Evolutionary conservation across 2,329 filamentous ascomycete species (phyloP).

Genomic region (Mollisiaceae sp.): DNA sequence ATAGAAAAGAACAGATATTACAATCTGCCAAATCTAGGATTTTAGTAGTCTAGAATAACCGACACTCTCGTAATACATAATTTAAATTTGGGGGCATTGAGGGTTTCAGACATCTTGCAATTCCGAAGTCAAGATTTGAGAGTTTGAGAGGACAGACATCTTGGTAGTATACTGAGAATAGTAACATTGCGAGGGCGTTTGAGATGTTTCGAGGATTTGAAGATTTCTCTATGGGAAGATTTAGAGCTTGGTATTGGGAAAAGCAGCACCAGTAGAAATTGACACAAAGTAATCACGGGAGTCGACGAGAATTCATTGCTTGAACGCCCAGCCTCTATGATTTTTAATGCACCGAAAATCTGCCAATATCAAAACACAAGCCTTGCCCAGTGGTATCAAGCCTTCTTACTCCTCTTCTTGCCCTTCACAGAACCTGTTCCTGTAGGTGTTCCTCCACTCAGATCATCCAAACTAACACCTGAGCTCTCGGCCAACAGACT

Average conservation of each 20-base stretch:
- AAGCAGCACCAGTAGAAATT: neutral
- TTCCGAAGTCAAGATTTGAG: neutral
- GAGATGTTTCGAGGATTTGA: neutral
- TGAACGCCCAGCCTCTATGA: conserved; percentile 16
- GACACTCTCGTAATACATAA: neutral
- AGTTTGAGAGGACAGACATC: neutral
- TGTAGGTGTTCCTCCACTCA: conserved; percentile 4
- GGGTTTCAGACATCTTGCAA: neutral
- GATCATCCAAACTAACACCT: conserved; percentile 27
- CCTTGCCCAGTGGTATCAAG: conserved; percentile 6
- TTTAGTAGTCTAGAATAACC: too few relatives aligned
- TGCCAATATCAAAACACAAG: neutral
- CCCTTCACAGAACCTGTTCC: conserved; percentile 28
- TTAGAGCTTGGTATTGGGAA: too few relatives aligned
- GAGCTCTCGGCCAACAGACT: conserved; percentile 41
- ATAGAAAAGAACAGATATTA: neutral
- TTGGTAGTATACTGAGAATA: neutral
- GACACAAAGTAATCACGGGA: neutral
- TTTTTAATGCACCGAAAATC: conserved; percentile 9
- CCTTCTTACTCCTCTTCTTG: conserved; percentile 42
- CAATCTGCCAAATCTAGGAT: neutral
- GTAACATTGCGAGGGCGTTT: conserved; percentile 19
- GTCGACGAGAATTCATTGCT: neutral
- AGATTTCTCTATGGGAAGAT: too few relatives aligned
- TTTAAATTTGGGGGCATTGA: neutral